Conservation (phyloP, 495 filamentous ascomycete genomes). For the Penicillium verhagenii region DNA sequence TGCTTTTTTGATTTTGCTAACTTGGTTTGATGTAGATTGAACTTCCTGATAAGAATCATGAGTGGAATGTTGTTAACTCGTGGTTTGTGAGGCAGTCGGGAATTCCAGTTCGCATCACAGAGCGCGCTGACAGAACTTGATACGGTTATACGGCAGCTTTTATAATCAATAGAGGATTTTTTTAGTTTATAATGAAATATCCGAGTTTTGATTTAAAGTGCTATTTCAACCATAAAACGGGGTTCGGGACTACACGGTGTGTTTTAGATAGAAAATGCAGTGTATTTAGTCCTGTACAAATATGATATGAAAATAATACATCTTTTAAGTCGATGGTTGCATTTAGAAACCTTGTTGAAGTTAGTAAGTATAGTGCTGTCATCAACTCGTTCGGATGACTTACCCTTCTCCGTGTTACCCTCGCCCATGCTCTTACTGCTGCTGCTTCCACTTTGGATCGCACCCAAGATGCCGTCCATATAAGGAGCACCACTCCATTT, state of each 20-base stretch:
- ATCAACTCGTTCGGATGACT: slow-evolving; percentile 11
- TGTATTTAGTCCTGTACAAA: not conserved
- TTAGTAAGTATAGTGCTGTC: not conserved
- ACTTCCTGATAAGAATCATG: slow-evolving; percentile 20
- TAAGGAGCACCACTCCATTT: slow-evolving; percentile 95
- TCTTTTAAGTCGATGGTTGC: no score
- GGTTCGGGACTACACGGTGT: no score
- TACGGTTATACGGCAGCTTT: no score
- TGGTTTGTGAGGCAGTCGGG: slow-evolving; percentile 39
- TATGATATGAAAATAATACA: not conserved
- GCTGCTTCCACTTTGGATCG: slow-evolving; percentile 88
- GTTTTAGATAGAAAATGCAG: no score
- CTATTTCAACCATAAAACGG: no score
- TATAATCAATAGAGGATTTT: no score
- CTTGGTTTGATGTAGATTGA: slow-evolving; percentile 18
- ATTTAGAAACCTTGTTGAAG: not conserved
- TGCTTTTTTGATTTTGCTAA: not conserved
- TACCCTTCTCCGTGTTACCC: slow-evolving; percentile 69
- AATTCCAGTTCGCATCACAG: slow-evolving; percentile 12
- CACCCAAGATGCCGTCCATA: slow-evolving; percentile 88
- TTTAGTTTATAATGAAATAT: no score
- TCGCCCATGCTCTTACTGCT: slow-evolving; percentile 80
- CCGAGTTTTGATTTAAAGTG: no score
- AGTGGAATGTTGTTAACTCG: slow-evolving; percentile 29
- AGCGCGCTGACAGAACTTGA: slow-evolving; percentile 2